Evolutionary conservation across 805 yeast genomes (phyloP), one percentile per base, ranked within the genome.

Genomic region (Lipomyces mesembrius): DNA sequence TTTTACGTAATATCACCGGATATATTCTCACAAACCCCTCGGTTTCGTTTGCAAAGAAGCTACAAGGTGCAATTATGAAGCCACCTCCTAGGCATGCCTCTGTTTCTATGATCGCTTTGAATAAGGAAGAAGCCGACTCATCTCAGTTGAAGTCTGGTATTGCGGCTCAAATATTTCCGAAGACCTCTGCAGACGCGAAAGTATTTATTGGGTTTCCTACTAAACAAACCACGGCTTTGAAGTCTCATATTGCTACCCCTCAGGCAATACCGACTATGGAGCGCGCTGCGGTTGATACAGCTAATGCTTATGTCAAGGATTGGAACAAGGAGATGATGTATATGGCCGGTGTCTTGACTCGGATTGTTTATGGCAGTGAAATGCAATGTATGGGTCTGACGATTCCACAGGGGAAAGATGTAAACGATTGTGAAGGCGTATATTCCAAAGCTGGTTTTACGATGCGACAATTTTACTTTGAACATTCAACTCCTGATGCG

Each of bases 211-310:
- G 82, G 3, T 79, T 79, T 62, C 80, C 82, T 2, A 79, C 82
- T 0, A 79, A 79, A 67, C 82, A 79, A 64, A 74, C 79, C 35
- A 78, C 82, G 0, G 79, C 78, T 0, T 53, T 79, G 46, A 73
- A 74, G 59, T 74, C 80, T 0, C 82, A 79, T 60, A 60, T 79
- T 1, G 78, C 80, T 1, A 60, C 79, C 57, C 79, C 77, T 57
- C 80, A 78, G 66, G 69, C 79, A 2, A 77, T 79, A n/a, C 82
- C 82, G 1, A 80, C 82, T 1, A 78, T 79, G 81, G 82, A 79
- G 63, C 74, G 82, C 5, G 79, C 82, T 0, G 81, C 80, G 1
- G 75, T 79, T 0, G 82, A 79, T 67, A 78, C 80, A 76, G 78
- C 82, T 3, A 79, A 79, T 61, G 72, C 76, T 7, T 75, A 73